These are phyloP conservation scores for Leucoagaricus sp. DNA, from an alignment of 1,284 basidiomycete genomes.

Conservation along the genomic window DNA sequence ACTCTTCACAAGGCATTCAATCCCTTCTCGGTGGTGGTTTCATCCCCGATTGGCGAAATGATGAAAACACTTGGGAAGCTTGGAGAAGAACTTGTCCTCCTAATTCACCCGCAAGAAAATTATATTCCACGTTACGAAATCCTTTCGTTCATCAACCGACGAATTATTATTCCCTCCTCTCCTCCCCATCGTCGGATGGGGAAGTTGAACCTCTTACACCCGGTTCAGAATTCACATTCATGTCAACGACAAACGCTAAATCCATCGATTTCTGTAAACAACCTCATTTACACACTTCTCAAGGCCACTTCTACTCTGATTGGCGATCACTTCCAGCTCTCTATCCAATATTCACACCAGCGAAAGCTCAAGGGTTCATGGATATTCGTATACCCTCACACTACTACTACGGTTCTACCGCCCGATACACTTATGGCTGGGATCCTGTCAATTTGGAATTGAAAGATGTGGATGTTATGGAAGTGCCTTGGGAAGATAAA, in stretches of 20 bases:
- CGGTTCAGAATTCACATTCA: constrained; percentile 65
- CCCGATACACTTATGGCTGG: constrained; percentile 89
- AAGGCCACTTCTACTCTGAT: constrained; percentile 95
- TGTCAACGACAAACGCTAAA: constrained; percentile 56
- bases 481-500: constrained; percentile 82
- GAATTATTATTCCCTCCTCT: constrained; percentile 30
- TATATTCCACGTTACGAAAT: constrained; percentile 72
- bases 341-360: constrained; percentile 91
- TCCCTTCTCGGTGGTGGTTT: constrained; percentile 71
- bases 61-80: constrained; percentile 89
- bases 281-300: constrained; percentile 82
- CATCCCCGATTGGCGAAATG: constrained; percentile 79
- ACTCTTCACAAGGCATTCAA: constrained; percentile 58
- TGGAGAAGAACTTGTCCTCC: constrained; percentile 91
- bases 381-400: constrained; percentile 94
- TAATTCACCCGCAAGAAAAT: constrained; percentile 72
- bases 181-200: constrained; percentile 21
- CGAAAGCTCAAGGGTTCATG: constrained; percentile 78
- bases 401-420: constrained; percentile 87
- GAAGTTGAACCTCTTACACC: background rate
- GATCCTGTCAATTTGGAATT: constrained; percentile 72
- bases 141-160: constrained; percentile 27
- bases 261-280: constrained; percentile 78
- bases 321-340: constrained; percentile 85
- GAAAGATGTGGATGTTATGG: constrained; percentile 78